Percentiles rank a stretch among this genome's conserved stretches.
Conservation (phyloP, 805 yeast species). For the Lachancea quebecensis region DNA sequence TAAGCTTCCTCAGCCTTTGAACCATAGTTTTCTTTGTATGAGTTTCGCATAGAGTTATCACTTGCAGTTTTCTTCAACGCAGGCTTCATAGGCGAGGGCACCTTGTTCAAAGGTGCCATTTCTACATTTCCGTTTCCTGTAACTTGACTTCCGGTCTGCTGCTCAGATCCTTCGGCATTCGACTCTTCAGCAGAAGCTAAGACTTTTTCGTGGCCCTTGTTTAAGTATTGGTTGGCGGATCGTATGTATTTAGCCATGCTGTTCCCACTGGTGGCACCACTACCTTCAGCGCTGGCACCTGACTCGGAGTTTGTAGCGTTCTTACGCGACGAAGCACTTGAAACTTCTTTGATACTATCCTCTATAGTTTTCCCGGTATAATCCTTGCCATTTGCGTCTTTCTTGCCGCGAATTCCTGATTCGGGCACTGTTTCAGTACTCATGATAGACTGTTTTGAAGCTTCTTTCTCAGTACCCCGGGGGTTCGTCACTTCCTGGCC, state of each 20-base stretch:
- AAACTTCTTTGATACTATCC: slow-evolving; percentile 2
- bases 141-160: too few species aligned
- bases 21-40: slow-evolving; percentile 9
- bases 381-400: background rate
- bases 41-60: slow-evolving; percentile 14
- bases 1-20: slow-evolving; percentile 58
- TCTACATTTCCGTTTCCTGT: background rate
- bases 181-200: too few species aligned
- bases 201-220: slow-evolving; percentile 1
- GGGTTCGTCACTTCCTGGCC: background rate
- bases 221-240: slow-evolving; percentile 31
- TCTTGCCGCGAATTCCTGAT: background rate
- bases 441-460: too few species aligned
- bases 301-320: too few species aligned
- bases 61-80: slow-evolving; percentile 33
- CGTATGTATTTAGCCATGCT: slow-evolving; percentile 45
- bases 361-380: slow-evolving; percentile 1
- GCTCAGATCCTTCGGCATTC: too few species aligned
- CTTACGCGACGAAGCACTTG: background rate
- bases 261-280: background rate
- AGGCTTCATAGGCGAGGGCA: slow-evolving; percentile 38
- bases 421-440: too few species aligned
- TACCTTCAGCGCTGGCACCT: background rate
- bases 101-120: slow-evolving; percentile 6
- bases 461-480: too few species aligned